Percentiles rank a stretch among this genome's conserved stretches.
Evolutionary conservation across 768 basidiomycete species (phyloP).

Genomic region (Pseudohyphozyma bogoriensis): DNA sequence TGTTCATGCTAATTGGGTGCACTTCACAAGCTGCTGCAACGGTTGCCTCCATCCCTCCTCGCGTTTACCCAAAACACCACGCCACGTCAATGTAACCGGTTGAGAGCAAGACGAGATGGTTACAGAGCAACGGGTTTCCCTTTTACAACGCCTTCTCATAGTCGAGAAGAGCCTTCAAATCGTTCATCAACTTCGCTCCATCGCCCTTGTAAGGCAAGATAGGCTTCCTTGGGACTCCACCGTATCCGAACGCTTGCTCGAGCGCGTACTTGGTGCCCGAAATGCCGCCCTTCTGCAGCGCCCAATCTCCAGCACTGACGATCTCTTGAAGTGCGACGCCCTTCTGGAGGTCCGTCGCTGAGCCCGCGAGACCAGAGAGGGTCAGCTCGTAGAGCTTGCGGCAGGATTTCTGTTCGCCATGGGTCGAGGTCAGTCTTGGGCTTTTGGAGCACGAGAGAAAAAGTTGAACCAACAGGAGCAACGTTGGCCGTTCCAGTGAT

Average conservation of each 20-base stretch:
- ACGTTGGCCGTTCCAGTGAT: conserved; percentile 48
- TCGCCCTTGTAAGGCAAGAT: conserved; percentile 58
- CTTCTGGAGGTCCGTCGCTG: conserved; percentile 48
- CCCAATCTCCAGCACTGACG: conserved; percentile 39
- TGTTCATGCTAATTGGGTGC: too few species aligned
- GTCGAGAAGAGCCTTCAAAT: conserved; percentile 46
- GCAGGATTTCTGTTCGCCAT: conserved; percentile 55
- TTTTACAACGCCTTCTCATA: conserved; percentile 19
- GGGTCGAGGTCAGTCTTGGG: conserved; percentile 45
- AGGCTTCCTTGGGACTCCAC: conserved; percentile 67
- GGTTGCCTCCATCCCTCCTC: too few species aligned
- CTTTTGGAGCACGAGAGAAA: conserved; percentile 21
- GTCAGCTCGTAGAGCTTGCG: conserved; percentile 44
- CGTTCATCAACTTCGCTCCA: conserved; percentile 58
- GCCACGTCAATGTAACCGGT: too few species aligned
- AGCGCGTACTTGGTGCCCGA: conserved; percentile 39
- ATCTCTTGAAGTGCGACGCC: conserved; percentile 69
- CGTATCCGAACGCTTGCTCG: conserved; percentile 59
- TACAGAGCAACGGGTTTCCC: too few species aligned
- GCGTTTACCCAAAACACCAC: too few species aligned
- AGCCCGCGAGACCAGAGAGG: conserved; percentile 43
- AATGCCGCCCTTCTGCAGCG: conserved; percentile 39
- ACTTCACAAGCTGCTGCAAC: too few species aligned
- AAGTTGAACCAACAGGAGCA: conserved; percentile 1
- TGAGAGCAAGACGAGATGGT: neutral